Conservation (phyloP, 1,139 yeast species). For the Saccharomycopsis crataegensis region DNA sequence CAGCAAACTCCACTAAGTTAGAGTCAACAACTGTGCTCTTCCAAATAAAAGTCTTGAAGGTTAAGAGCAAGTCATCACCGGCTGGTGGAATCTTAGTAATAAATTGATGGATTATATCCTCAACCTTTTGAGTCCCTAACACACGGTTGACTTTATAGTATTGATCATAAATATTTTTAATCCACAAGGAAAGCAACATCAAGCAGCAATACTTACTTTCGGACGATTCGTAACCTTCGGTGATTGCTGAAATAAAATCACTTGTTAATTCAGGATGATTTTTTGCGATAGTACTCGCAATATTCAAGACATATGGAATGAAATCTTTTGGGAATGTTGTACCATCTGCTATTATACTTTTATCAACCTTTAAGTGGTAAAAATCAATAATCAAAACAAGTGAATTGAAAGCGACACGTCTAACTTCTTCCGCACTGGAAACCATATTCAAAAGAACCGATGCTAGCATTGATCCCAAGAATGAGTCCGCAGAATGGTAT, state of each 20-base stretch:
- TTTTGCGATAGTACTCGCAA: constrained; percentile 51
- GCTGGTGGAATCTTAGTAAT: constrained; percentile 51
- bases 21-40: constrained; percentile 56
- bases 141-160: constrained; percentile 48
- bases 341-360: constrained; percentile 49
- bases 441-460: constrained; percentile 55
- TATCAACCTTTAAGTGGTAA: constrained; percentile 56
- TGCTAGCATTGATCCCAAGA: constrained; percentile 20
- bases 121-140: constrained; percentile 53
- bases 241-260: constrained; percentile 54
- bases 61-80: constrained; percentile 34
- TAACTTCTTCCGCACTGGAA: constrained; percentile 49
- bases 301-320: constrained; percentile 52
- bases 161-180: constrained; percentile 55
- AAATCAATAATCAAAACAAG: constrained; percentile 57
- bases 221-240: constrained; percentile 44
- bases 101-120: constrained; percentile 49
- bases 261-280: constrained; percentile 56
- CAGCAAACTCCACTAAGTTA: constrained; percentile 46
- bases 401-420: constrained; percentile 57
- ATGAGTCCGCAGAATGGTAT: constrained; percentile 19
- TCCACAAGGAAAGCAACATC: constrained; percentile 60
- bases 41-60: constrained; percentile 65
- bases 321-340: constrained; percentile 70
- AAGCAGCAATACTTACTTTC: constrained; percentile 28